These are phyloP conservation scores for Fusarium miscanthi DNA, from an alignment of 2,329 filamentous ascomycete species.

Conservation along the genomic window DNA sequence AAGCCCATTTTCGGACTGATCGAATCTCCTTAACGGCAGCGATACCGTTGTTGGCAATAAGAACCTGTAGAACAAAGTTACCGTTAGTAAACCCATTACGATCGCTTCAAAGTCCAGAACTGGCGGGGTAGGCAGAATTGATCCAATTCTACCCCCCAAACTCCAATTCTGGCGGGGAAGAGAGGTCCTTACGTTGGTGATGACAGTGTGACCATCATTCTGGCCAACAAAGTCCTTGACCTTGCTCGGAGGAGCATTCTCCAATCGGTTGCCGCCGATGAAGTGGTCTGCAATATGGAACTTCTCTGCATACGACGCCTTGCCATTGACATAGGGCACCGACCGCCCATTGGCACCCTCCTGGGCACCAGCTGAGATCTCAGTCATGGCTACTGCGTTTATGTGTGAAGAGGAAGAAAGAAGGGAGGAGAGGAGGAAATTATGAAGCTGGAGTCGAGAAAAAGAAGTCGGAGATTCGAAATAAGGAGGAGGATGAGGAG, in stretches of 20 bases:
- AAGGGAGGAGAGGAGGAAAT: slow-evolving; percentile 9
- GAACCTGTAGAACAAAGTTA: slow-evolving; percentile 68
- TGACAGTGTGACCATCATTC: slow-evolving; percentile 95
- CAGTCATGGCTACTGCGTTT: slow-evolving; percentile 58
- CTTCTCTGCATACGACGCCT: slow-evolving; percentile 79
- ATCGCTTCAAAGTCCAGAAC: not conserved
- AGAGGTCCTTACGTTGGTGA: slow-evolving; percentile 82
- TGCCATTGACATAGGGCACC: slow-evolving; percentile 66
- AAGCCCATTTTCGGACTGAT: slow-evolving; percentile 99
- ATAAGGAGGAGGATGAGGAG: slow-evolving; percentile 23
- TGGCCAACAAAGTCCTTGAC: slow-evolving; percentile 96
- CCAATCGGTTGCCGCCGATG: slow-evolving; percentile 91
- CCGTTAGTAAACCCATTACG: slow-evolving; percentile 23
- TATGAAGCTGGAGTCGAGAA: slow-evolving; percentile 32
- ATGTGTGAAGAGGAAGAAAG: slow-evolving; percentile 29
- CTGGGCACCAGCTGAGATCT: slow-evolving; percentile 54
- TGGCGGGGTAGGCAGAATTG: slow-evolving; percentile 16
- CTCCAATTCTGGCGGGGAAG: not conserved
- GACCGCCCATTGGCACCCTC: slow-evolving; percentile 60
- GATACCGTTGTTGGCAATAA: slow-evolving; percentile 99
- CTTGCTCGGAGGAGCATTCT: slow-evolving; percentile 81
- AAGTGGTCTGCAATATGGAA: slow-evolving; percentile 91
- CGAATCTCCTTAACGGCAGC: slow-evolving; percentile 99
- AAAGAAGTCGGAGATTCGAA: slow-evolving; percentile 23
- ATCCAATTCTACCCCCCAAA: not conserved